phyloP scores from a whole-genome alignment of 2,329 filamentous ascomycete species.

The Phoma sp. region DNA sequence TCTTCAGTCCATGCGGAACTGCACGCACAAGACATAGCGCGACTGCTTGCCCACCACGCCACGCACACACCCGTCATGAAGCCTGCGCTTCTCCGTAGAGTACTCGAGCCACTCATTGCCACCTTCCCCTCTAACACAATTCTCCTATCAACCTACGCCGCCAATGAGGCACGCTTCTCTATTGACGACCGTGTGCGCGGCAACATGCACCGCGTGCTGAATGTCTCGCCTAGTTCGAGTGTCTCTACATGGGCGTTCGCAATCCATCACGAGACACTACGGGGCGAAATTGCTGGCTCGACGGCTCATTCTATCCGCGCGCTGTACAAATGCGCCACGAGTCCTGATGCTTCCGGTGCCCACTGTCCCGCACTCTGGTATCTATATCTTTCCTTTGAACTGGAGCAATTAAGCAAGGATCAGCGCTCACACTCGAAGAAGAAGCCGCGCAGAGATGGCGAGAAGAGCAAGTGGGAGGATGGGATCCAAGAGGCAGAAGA shows the following conservation, averaged over 20 bases:
- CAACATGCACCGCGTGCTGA: constrained; percentile 57
- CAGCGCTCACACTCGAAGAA: constrained; percentile 12
- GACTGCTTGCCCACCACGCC: constrained; percentile 70
- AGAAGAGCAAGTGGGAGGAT: constrained; percentile 28
- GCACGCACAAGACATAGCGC: constrained; percentile 71
- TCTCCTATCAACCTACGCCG: constrained; percentile 74
- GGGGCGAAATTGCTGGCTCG: constrained; percentile 47
- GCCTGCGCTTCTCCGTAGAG: constrained; percentile 67
- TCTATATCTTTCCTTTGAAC: constrained; percentile 42
- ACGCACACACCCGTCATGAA: constrained; percentile 69
- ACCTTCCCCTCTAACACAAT: constrained; percentile 77
- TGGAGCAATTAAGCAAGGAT: constrained; percentile 23
- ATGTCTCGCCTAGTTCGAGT: constrained; percentile 37
- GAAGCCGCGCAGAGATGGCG: constrained; percentile 23
- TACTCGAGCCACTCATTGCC: constrained; percentile 65
- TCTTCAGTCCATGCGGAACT: constrained; percentile 60
- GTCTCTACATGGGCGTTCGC: constrained; percentile 61
- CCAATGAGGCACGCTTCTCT: constrained; percentile 73
- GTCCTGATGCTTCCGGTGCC: constrained; percentile 28
- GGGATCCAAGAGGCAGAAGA: constrained; percentile 40
- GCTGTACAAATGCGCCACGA: constrained; percentile 61
- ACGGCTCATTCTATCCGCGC: constrained; percentile 61
- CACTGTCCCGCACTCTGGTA: constrained; percentile 42
- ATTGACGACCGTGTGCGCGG: constrained; percentile 79
- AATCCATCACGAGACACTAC: constrained; percentile 61